A percentile compares a stretch with the other conserved stretches of the same genome.
These are phyloP conservation scores for Symmetrospora coprosmae DNA, from an alignment of 768 basidiomycete species.

Conservation along the genomic window DNA sequence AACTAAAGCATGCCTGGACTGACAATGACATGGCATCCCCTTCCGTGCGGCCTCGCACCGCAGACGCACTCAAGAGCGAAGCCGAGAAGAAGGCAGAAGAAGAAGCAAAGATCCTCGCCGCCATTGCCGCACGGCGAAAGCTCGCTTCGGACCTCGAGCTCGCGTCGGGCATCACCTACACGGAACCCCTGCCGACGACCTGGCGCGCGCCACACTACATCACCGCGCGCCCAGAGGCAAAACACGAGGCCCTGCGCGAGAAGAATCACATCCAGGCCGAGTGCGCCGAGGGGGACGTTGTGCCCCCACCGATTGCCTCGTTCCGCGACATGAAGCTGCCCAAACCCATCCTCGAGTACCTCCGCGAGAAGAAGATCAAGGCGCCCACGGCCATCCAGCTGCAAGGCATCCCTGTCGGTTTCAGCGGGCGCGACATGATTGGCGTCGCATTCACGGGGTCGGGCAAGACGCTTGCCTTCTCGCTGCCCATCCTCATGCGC, in stretches of 20 bases:
- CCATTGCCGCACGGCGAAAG: constrained; percentile 66
- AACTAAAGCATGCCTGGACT: no score
- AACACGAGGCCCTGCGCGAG: constrained; percentile 62
- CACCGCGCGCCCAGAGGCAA: constrained; percentile 52
- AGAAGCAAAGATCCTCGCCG: constrained; percentile 79
- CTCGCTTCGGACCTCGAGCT: constrained; percentile 84
- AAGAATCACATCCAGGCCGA: constrained; percentile 91
- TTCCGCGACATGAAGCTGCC: constrained; percentile 99
- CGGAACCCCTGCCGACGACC: constrained; percentile 58
- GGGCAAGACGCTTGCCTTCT: constrained; percentile 96
- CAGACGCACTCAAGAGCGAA: constrained; percentile 75
- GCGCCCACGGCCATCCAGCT: constrained; percentile 89
- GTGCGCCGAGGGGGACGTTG: constrained; percentile 42
- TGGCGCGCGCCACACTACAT: constrained; percentile 82
- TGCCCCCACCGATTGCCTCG: constrained; percentile 82
- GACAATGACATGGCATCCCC: not conserved
- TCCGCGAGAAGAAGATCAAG: constrained; percentile 70
- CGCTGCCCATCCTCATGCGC: constrained; percentile 91
- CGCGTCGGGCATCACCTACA: constrained; percentile 82
- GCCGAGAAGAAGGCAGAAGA: constrained; percentile 72
- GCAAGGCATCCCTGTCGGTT: constrained; percentile 94
- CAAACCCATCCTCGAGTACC: constrained; percentile 59
- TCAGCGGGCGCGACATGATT: constrained; percentile 90
- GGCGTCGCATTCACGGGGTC: constrained; percentile 99
- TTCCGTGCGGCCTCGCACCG: not conserved